Evolutionary conservation across 2,329 filamentous ascomycete species (phyloP), one percentile per base, ranked within the genome.

Genomic region (Botrytis galanthina): DNA sequence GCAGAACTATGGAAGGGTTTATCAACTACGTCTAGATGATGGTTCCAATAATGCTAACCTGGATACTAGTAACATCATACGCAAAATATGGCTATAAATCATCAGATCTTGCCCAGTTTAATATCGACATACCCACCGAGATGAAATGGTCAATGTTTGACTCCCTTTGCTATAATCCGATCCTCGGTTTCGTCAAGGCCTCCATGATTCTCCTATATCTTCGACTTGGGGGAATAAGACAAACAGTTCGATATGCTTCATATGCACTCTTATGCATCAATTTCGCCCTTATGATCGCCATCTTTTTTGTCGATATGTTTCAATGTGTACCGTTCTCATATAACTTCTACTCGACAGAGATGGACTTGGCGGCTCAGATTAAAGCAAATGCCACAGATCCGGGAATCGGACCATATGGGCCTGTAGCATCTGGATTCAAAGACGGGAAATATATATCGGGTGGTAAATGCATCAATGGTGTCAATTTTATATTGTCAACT

Each of bases 191-290:
- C 22, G 81, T 85, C 75, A 86, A 86, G 78, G 81, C 82, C 9
- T 86, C 84, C 0, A 80, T 85, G 59, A 80, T 86, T 12, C 75
- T 86, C 44, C 84, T 85, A 72, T 81, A 85, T 37, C 80, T 85
- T 35, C 83, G 83, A 0, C 80, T 86, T 2, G 82, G 82, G 74
- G 78, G 82, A 51, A 78, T 83, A 18, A 77, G 75, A 18, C 29
- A 14, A 22, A 57, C 54, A 29, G 70, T 74, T 22, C 72, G 74
- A 60, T 54, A 51, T 16, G 74, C 73, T 32, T 61, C 59, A 20
- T 73, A 66, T 35, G 71, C 72, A 63, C 74, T 72, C 22, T 62
- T 76, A 37, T 59, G 29, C 32, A 35, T 76, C 48, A 76, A 84
- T 70, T 67, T 79, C 1, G 73, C 79, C 0, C 79, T 83, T 44